Evolutionary conservation across 1,284 basidiomycete species (phyloP).

Genomic region (Ceratobasidium sp.): DNA sequence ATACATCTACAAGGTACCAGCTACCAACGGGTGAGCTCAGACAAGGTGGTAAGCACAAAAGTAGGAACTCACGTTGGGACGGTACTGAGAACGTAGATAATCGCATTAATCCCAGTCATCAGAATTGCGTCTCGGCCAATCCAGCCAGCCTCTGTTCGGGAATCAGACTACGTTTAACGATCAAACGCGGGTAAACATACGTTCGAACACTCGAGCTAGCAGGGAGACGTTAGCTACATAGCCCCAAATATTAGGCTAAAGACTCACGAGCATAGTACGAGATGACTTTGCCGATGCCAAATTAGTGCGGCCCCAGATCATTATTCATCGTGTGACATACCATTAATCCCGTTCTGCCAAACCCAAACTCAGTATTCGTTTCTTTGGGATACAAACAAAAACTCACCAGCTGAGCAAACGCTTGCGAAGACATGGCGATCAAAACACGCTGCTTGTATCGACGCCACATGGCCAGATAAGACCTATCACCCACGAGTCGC

Average conservation of each 20-base stretch:
- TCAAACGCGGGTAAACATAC: constrained; percentile 53
- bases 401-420: constrained; percentile 90
- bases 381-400: neutral
- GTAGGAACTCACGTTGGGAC: constrained; percentile 71
- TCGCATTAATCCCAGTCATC: constrained; percentile 95
- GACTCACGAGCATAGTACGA: constrained; percentile 91
- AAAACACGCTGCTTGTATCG: constrained; percentile 88
- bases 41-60: constrained; percentile 40
- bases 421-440: constrained; percentile 97
- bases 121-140: constrained; percentile 94
- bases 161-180: constrained; percentile 36
- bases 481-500: constrained; percentile 81
- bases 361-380: no score
- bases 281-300: constrained; percentile 65
- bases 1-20: constrained; percentile 94
- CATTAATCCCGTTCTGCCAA: constrained; percentile 85
- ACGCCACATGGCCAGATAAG: constrained; percentile 87
- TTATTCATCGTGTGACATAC: constrained; percentile 52
- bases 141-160: constrained; percentile 86
- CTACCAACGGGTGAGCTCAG: constrained; percentile 54
- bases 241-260: constrained; percentile 40
- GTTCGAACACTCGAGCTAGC: constrained; percentile 82
- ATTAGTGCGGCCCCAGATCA: neutral
- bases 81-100: constrained; percentile 86
- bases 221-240: constrained; percentile 34